These are phyloP conservation scores for Rhodosporidiobolus odoratus DNA, from an alignment of 768 basidiomycete genomes.

Conservation along the genomic window DNA sequence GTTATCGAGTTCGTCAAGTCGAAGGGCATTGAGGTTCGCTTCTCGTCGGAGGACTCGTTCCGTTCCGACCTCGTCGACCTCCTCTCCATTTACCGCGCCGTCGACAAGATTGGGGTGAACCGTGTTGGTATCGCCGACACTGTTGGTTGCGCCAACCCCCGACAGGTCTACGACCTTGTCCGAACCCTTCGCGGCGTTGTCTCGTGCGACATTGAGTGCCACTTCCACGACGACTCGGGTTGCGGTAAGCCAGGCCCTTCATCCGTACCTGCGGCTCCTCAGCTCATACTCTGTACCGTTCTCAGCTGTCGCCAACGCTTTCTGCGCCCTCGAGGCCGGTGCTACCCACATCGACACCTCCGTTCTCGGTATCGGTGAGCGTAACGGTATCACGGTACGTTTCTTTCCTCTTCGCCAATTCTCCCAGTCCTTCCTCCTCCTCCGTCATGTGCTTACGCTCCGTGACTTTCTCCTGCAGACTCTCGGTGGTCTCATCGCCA, in stretches of 20 bases:
- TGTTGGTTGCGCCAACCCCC: slow-evolving; percentile 95
- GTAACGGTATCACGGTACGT: slow-evolving; percentile 81
- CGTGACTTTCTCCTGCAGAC: slow-evolving; percentile 52
- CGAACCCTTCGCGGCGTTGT: slow-evolving; percentile 94
- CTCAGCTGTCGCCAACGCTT: slow-evolving; percentile 92
- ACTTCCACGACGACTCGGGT: slow-evolving; percentile 92
- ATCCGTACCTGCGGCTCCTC: background rate
- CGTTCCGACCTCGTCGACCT: slow-evolving; percentile 98
- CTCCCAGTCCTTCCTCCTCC: background rate
- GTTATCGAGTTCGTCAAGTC: slow-evolving; percentile 99
- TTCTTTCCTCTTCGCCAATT: background rate
- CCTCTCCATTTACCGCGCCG: slow-evolving; percentile 96
- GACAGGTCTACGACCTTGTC: slow-evolving; percentile 97
- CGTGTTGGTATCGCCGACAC: slow-evolving; percentile 98
- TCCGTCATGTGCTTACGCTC: background rate
- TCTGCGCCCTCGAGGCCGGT: slow-evolving; percentile 94
- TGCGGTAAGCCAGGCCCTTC: slow-evolving; percentile 62
- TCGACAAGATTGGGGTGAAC: slow-evolving; percentile 98
- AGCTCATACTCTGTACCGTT: background rate
- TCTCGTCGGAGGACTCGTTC: slow-evolving; percentile 99
- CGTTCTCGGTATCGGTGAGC: slow-evolving; percentile 94
- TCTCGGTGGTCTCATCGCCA: slow-evolving; percentile 91
- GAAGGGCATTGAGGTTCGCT: slow-evolving; percentile 98
- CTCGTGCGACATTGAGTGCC: slow-evolving; percentile 93
- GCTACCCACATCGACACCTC: slow-evolving; percentile 99